Base-by-base conservation (phyloP, 345 rosid genomes). In the Cardamine occulta region DNA sequence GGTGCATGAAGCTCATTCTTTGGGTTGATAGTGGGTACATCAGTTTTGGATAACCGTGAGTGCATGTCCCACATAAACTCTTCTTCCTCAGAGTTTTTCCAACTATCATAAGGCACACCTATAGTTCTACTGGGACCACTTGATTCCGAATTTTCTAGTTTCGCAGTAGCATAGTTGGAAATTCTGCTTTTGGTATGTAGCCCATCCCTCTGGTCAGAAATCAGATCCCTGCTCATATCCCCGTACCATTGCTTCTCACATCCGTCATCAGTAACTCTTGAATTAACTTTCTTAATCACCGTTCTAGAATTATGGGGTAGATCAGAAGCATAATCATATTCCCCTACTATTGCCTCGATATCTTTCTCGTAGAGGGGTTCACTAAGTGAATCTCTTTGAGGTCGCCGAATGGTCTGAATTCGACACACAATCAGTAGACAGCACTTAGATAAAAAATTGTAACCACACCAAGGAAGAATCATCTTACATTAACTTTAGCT, bases 21-120 rank as follows among this genome's bases (percentile, higher is more conserved):
- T 14, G 85, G 66, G 79, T 76, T 79, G 68, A 82, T 64, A 73
- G 55, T 77, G 66, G 81, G 68, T 54, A 79, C 79, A 70, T 85
- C 88, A n/a, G 85, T 85, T 75, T 87, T 89, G 12, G 88, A 79
- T 65, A 85, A 73, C 74, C 93, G 85, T 62, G 97, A 84, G 68
- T 87, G 93, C 86, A 87, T 86, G 14, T 95, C 99, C 99, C 99
- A 95, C 88, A 88, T 82, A 79, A 88, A 95, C 81, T 95, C 97
- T 77, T 95, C 98, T 81, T 95, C 98, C 85, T 92, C 98, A 4
- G 96, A 90, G 78, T 90, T 90, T 76, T 90, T 92, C 97, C 97
- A 92, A 90, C 87, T 90, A 74, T 77, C 79, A 63, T 19, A 71
- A 63, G 96, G 80, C 70, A 82, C 77, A 26, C 85, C 82, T 31